Evolutionary conservation across 164 flowering plant species (phyloP).

Genomic region (Liriodendron chinense): DNA sequence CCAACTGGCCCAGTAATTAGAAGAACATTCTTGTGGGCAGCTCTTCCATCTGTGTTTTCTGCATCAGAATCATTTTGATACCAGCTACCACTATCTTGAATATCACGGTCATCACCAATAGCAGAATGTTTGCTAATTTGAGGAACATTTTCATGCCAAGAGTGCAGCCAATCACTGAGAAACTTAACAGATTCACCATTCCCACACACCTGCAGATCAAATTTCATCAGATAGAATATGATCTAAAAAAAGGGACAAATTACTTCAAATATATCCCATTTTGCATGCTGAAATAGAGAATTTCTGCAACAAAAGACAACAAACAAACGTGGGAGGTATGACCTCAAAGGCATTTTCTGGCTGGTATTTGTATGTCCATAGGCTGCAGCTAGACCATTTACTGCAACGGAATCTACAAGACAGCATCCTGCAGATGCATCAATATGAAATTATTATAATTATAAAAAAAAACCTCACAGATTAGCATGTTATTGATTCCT

Average conservation of each 20-base stretch:
- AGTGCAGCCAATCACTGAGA: conserved; percentile 75
- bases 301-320: not conserved
- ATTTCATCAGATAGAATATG: conserved; percentile 5
- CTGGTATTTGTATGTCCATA: conserved; percentile 85
- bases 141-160: conserved; percentile 58
- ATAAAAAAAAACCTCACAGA: not conserved
- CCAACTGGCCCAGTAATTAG: conserved; percentile 88
- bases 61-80: conserved; percentile 49
- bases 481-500: not conserved
- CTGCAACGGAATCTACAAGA: conserved; percentile 26
- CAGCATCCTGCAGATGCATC: conserved; percentile 29
- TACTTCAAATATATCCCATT: too few species aligned
- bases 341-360: conserved; percentile 79
- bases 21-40: conserved; percentile 67
- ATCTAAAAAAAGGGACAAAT: not conserved
- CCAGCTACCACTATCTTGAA: conserved; percentile 33
- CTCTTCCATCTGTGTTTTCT: conserved; percentile 39
- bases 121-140: conserved; percentile 27
- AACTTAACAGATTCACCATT: conserved; percentile 65
- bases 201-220: conserved; percentile 79
- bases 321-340: conserved; percentile 7
- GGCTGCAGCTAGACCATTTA: conserved; percentile 35
- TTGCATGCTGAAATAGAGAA: not conserved
- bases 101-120: conserved; percentile 11
- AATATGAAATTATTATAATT: not conserved